Evolutionary conservation across 768 basidiomycete species (phyloP).

Genomic region (Mycena leptocephala): DNA sequence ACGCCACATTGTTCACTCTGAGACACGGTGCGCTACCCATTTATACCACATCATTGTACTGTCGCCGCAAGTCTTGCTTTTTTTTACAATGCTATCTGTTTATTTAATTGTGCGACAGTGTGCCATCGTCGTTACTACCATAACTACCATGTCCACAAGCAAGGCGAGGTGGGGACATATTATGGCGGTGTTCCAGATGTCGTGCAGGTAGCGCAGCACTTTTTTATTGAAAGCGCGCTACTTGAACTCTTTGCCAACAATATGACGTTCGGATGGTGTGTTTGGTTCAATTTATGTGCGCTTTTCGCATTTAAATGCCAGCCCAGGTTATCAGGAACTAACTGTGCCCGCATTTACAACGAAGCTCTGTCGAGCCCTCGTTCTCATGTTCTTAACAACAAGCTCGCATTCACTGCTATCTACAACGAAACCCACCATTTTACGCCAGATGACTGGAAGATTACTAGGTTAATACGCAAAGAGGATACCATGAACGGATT

Average conservation of each 20-base stretch:
- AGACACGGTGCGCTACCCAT: conserved; percentile 4
- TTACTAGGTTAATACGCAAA: background rate
- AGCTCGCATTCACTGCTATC: background rate
- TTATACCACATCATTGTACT: conserved; percentile 14
- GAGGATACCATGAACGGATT: conserved; percentile 30
- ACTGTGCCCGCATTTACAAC: background rate
- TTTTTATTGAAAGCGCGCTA: background rate
- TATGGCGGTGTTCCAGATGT: conserved; percentile 37
- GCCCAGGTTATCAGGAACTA: background rate
- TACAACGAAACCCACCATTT: background rate
- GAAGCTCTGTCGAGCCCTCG: background rate
- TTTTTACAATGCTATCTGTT: background rate
- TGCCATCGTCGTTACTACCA: conserved; percentile 14
- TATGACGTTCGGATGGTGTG: background rate
- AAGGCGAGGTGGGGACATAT: conserved; percentile 11
- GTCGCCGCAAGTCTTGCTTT: background rate
- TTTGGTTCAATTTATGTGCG: background rate
- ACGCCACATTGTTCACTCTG: background rate
- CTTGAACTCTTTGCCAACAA: background rate
- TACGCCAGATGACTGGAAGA: background rate
- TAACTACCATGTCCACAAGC: conserved; percentile 10
- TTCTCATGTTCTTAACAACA: background rate
- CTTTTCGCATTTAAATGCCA: no score
- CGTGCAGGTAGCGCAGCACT: conserved; percentile 30
- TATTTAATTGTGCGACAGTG: no score